A percentile compares a stretch with the other conserved stretches of the same genome.
These are phyloP conservation scores for Leucosporidium scottii DNA, from an alignment of 768 basidiomycete species.

Conservation along the genomic window DNA sequence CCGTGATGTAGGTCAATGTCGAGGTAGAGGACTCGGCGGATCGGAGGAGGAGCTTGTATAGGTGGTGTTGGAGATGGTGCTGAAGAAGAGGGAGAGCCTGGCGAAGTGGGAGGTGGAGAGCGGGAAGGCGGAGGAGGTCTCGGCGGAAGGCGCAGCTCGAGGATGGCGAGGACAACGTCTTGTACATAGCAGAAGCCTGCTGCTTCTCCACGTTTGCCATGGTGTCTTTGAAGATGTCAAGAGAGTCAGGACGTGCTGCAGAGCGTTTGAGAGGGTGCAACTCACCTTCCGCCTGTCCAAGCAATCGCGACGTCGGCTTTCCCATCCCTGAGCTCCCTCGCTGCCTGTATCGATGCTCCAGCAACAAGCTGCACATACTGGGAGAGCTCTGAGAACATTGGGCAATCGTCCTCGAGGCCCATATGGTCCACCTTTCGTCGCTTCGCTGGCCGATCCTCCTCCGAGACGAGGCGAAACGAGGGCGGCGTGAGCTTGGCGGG, in stretches of 20 bases:
- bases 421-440: not conserved
- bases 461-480: conserved; percentile 47
- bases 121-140: not conserved
- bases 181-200: conserved; percentile 93
- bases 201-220: conserved; percentile 67
- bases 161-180: conserved; percentile 74
- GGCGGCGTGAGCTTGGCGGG: not conserved
- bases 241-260: not conserved
- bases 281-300: conserved; percentile 84
- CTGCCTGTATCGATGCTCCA: conserved; percentile 71
- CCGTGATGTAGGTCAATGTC: conserved; percentile 90
- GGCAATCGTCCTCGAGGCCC: conserved; percentile 61
- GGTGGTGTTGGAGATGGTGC: not conserved
- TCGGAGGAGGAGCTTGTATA: conserved; percentile 43
- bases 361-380: conserved; percentile 66
- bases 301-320: conserved; percentile 60
- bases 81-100: not conserved
- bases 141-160: conserved; percentile 52
- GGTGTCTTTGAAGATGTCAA: conserved; percentile 53
- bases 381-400: conserved; percentile 61
- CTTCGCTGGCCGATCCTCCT: conserved; percentile 52
- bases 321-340: conserved; percentile 52
- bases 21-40: conserved; percentile 68
- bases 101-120: not conserved
- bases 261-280: conserved; percentile 1